Percentiles rank a stretch among this genome's conserved stretches.
phyloP scores from a whole-genome alignment of 768 basidiomycete genomes.

The Postia placenta region DNA sequence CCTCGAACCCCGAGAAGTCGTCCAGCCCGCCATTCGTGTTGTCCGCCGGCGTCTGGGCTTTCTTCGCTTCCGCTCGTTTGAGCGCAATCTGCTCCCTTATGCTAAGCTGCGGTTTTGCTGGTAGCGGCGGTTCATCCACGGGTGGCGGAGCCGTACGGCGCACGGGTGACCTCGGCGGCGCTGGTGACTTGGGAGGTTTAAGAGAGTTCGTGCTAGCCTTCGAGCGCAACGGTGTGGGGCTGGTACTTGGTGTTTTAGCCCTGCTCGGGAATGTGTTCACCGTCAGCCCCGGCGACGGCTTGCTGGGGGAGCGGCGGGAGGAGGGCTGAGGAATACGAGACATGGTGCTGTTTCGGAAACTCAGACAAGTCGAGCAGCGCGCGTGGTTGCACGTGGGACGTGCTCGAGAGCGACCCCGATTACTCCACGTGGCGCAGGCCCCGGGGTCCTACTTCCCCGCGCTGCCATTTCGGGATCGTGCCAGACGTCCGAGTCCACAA shows the following conservation, averaged over 20 bases:
- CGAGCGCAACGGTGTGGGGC: conserved; percentile 10
- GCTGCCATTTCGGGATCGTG: conserved; percentile 1
- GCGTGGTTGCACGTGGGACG: neutral
- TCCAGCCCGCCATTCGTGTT: conserved; percentile 24
- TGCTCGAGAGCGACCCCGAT: neutral
- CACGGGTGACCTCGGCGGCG: conserved; percentile 7
- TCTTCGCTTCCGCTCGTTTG: conserved; percentile 74
- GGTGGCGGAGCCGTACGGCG: neutral
- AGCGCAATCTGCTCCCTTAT: conserved; percentile 77
- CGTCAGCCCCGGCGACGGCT: neutral
- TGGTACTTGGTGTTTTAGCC: conserved; percentile 4
- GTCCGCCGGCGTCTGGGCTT: conserved; percentile 32
- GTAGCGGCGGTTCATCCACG: conserved; percentile 8
- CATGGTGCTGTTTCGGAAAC: neutral
- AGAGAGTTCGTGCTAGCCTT: conserved; percentile 16
- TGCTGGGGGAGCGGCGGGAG: conserved; percentile 2
- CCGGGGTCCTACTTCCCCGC: neutral
- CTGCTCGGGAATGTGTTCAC: conserved; percentile 3
- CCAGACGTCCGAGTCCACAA: conserved; percentile 1
- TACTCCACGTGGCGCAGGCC: neutral
- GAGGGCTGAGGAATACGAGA: conserved; percentile 8
- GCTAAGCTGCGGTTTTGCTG: conserved; percentile 35
- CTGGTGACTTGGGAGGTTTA: conserved; percentile 14
- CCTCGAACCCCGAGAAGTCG: conserved; percentile 40
- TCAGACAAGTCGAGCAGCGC: neutral